These are phyloP conservation scores for Cryptococcus amylolentus DNA, from an alignment of 1,284 basidiomycete species.

Conservation along the genomic window DNA sequence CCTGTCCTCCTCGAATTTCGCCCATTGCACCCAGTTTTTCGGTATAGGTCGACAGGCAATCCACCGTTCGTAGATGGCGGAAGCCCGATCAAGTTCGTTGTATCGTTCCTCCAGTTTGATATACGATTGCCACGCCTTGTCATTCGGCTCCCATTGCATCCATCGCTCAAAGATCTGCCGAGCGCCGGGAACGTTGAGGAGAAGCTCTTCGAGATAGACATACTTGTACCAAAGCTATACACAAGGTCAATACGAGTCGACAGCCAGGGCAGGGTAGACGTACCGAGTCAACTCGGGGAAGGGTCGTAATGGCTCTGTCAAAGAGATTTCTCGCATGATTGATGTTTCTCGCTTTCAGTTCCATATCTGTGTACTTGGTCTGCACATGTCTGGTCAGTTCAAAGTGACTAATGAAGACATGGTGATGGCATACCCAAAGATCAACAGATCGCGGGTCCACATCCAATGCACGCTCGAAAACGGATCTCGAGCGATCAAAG, in stretches of 20 bases:
- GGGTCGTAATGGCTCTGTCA: conserved; percentile 90
- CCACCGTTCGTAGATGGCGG: conserved; percentile 90
- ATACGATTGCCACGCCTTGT: conserved; percentile 98
- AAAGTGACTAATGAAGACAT: not conserved
- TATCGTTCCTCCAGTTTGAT: conserved; percentile 96
- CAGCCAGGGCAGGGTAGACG: conserved; percentile 20
- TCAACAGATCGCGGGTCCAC: conserved; percentile 85
- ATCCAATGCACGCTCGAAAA: conserved; percentile 95
- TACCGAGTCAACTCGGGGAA: conserved; percentile 77
- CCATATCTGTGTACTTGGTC: conserved; percentile 94
- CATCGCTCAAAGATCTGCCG: conserved; percentile 97
- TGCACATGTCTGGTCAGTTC: conserved; percentile 3
- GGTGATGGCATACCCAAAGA: conserved; percentile 61
- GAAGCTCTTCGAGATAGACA: conserved; percentile 94
- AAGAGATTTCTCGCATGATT: conserved; percentile 95
- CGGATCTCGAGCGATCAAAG: conserved; percentile 81
- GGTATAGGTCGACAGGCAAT: conserved; percentile 90
- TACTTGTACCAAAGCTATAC: conserved; percentile 94
- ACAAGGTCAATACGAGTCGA: not conserved
- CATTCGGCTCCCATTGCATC: conserved; percentile 99
- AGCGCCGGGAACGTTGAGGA: conserved; percentile 92
- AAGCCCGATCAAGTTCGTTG: conserved; percentile 84
- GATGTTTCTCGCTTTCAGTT: conserved; percentile 93
- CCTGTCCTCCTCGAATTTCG: conserved; percentile 95
- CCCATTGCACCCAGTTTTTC: conserved; percentile 92